Base-by-base conservation (phyloP, 805 yeast genomes). In the Candida mattraensis region DNA sequence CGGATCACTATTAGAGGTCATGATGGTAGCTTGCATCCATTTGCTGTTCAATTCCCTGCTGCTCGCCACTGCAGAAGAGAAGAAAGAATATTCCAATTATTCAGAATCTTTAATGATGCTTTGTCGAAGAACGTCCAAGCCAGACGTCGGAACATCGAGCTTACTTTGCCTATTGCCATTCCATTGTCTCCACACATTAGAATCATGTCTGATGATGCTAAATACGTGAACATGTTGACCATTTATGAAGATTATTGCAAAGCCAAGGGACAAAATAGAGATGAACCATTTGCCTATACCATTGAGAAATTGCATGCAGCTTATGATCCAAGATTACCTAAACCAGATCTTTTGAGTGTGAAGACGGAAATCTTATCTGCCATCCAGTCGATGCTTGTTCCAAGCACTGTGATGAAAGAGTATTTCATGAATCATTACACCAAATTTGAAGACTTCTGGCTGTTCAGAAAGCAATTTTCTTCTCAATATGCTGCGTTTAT, bases 51-150 rank as follows among this genome's bases (percentile, higher is more conserved):
- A 66, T 88, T 85, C 60, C 99, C 99, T 5, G 95, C 98, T 11
- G 96, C 96, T 9, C 80, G 99, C 50, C 96, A 91, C 53, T 87
- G 96, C 50, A 83, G 99, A 56, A 79, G 99, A 35, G 99, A 93
- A 57, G 99, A 93, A 56, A 75, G 96, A 35, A 80, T 93, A 39
- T 83, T 87, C 70, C 99, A 93, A 59, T 64, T 93, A 45, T 89
- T 88, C 70, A 76, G 96, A 47, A 78, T 93, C 30, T 80, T 94
- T 65, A 89, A 88, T 58, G 87, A 85, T 44, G 80, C 85, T 2
- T 64, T 94, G 36, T 68, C 81, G 0, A 78, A 83, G 50, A 83
- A 85, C 53, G 95, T 87, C 20, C 96, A 94, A 61, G 78, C 94
- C 3, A 80, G 96, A 47, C 79, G 88, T 29, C 79, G 99, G 37